Evolutionary conservation across 345 rosid genomes (phyloP), one percentile per base, ranked within the genome.

Genomic region (Gossypium herbaceum): DNA sequence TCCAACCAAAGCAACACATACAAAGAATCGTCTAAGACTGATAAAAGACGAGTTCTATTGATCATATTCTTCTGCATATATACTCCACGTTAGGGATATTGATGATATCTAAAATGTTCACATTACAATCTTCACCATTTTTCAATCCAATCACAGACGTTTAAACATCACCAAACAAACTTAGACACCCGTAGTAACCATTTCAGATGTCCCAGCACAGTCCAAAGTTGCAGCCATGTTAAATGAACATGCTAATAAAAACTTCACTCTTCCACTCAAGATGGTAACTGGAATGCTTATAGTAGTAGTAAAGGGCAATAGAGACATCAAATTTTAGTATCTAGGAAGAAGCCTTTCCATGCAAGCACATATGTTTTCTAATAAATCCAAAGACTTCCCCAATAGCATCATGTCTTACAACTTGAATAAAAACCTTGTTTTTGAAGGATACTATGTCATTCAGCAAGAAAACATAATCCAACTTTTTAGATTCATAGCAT

Each of bases 151-250:
- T 51, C 44, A 34, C 45, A 69, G 39, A 50, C 73, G 27, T 52
- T 25, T 50, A 17, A 69, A 69, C 11, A 69, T 51, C 57, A 68
- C 8, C 44, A 15, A 27, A 50, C 59, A 69, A 66, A 69, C 22
- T 16, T 69, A 69, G 15, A 51, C 27, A 57, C 13, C 25, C 1
- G 0, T 57, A 56, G 19, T 56, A 20, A 25, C 61, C 10, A 25
- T 57, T 57, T 57, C 11, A 57, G 61, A 57, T 57, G 29, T 22
- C 27, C 29, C 55, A 47, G 55, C n/a, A 22, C 22, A 20, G 55
- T 45, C 71, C 16, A 66, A 19, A 22, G 11, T 66, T 22, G 55
- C 55, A 66, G 54, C 39, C 69, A 68, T 68, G 72, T 68, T 68
- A 68, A 48, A 47, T 24, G 12, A 24, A 48, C 2, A 68, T 68